Evolutionary conservation across 2,329 filamentous ascomycete genomes (phyloP).

Genomic region (Penicillium sp.): DNA sequence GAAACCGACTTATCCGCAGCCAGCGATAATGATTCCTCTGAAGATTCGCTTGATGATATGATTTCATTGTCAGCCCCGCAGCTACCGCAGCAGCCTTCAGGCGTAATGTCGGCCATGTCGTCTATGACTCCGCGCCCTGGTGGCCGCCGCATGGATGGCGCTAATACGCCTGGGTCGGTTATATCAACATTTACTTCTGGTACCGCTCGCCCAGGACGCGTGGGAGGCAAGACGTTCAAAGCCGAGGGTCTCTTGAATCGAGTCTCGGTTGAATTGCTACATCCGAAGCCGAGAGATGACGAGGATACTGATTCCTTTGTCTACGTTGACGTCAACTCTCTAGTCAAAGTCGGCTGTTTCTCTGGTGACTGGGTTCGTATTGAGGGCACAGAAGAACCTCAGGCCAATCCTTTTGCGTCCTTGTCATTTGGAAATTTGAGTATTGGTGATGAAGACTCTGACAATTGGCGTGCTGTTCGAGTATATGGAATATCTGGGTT

Average conservation of each 20-base stretch:
- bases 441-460: slow-evolving; percentile 52
- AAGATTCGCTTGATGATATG: slow-evolving; percentile 89
- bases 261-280: slow-evolving; percentile 73
- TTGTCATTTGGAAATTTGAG: slow-evolving; percentile 54
- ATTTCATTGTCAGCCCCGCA: slow-evolving; percentile 81
- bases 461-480: slow-evolving; percentile 78
- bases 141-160: slow-evolving; percentile 67
- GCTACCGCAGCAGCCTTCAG: slow-evolving; percentile 71
- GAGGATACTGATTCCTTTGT: slow-evolving; percentile 84
- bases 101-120: slow-evolving; percentile 73
- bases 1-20: slow-evolving; percentile 52
- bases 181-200: slow-evolving; percentile 84
- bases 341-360: slow-evolving; percentile 91
- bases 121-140: slow-evolving; percentile 75
- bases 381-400: slow-evolving; percentile 70
- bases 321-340: slow-evolving; percentile 81
- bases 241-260: slow-evolving; percentile 69
- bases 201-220: slow-evolving; percentile 69
- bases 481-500: slow-evolving; percentile 80
- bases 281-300: slow-evolving; percentile 77
- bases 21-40: slow-evolving; percentile 72
- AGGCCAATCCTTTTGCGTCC: slow-evolving; percentile 56
- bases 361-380: slow-evolving; percentile 95
- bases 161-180: slow-evolving; percentile 79
- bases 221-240: slow-evolving; percentile 76